A percentile compares a stretch with the other conserved stretches of the same genome.
These are phyloP conservation scores for Candida patagonica DNA, from an alignment of 805 yeast genomes.

Conservation along the genomic window DNA sequence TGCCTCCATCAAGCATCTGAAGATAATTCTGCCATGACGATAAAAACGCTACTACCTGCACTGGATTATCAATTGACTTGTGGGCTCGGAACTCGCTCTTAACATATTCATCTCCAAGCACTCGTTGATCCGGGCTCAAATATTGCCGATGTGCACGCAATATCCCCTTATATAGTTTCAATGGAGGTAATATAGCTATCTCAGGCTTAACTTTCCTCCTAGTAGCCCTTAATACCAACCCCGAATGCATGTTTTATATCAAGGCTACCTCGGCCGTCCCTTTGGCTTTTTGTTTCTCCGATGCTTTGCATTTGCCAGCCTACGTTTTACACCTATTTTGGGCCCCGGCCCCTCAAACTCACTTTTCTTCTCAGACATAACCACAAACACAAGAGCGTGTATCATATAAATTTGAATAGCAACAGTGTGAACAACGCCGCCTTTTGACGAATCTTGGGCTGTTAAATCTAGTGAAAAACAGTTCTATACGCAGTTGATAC, in stretches of 20 bases:
- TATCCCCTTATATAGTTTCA: constrained; percentile 67
- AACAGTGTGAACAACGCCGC: too few species aligned
- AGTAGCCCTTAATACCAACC: constrained; percentile 8
- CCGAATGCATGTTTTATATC: not conserved
- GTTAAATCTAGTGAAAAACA: too few species aligned
- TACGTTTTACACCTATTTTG: too few species aligned
- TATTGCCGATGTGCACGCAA: constrained; percentile 63
- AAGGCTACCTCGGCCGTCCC: constrained; percentile 6
- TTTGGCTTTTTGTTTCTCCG: constrained; percentile 5
- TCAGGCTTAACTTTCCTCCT: constrained; percentile 11
- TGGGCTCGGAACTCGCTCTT: constrained; percentile 85
- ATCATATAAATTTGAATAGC: too few species aligned
- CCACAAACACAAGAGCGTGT: too few species aligned
- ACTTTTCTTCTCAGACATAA: too few species aligned
- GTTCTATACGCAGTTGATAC: too few species aligned
- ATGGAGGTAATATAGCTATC: constrained; percentile 58
- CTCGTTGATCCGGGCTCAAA: constrained; percentile 60
- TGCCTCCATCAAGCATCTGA: constrained; percentile 35
- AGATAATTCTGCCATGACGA: constrained; percentile 74
- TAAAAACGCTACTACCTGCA: constrained; percentile 87
- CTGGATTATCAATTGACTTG: constrained; percentile 71
- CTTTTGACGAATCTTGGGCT: too few species aligned
- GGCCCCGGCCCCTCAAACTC: too few species aligned
- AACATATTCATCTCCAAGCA: constrained; percentile 84
- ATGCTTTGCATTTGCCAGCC: too few species aligned